These are phyloP conservation scores for Tetrahymena borealis DNA, from an alignment of 73 alveolate species.

Conservation along the genomic window DNA sequence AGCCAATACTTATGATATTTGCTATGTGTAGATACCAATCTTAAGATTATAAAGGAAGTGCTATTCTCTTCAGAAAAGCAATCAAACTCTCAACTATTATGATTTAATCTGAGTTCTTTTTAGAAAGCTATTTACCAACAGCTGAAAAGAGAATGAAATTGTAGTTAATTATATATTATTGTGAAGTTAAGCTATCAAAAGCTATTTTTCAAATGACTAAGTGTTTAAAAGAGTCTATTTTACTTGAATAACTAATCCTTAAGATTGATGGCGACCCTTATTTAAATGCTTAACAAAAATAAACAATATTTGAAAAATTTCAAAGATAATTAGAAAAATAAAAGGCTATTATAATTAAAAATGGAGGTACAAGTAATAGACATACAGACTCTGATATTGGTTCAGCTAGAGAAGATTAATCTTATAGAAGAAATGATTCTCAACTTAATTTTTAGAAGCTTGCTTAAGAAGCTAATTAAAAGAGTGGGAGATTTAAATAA, in stretches of 20 bases:
- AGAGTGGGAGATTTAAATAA: not conserved
- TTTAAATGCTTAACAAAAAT: not conserved
- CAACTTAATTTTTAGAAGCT: not conserved
- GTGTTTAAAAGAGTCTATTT: not conserved
- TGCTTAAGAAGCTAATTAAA: not conserved
- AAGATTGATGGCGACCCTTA: not conserved
- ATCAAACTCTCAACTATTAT: not conserved
- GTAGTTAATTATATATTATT: not conserved
- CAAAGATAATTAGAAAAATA: not conserved
- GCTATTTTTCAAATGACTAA: not conserved
- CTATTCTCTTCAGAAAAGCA: not conserved
- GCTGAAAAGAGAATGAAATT: not conserved
- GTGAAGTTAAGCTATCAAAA: not conserved
- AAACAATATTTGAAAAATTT: not conserved
- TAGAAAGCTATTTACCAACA: not conserved
- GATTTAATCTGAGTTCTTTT: not conserved
- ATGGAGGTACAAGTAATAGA: not conserved
- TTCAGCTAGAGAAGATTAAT: not conserved
- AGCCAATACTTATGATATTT: not conserved
- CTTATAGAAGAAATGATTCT: not conserved
- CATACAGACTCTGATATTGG: not conserved
- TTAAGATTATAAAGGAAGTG: not conserved
- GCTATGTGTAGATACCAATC: not conserved
- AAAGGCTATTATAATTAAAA: not conserved
- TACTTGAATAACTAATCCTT: not conserved